Evolutionary conservation across 1,284 basidiomycete genomes (phyloP), one percentile per base, ranked within the genome.

Genomic region (Ustilago shanxiensis): DNA sequence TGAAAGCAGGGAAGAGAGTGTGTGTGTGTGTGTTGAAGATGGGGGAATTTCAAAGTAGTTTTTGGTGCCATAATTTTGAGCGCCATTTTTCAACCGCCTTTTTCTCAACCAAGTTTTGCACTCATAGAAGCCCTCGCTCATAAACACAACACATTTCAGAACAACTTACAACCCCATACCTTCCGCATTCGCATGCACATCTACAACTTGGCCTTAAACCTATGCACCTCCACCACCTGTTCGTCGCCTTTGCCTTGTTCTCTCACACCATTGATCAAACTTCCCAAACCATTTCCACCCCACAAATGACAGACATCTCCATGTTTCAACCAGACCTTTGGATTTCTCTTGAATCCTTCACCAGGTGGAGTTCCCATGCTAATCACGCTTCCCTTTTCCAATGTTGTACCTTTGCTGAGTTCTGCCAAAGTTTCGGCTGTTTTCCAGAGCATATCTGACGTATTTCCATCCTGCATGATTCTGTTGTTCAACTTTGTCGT

Each of bases 311-410:
- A 89, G 45, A 90, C 89, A 77, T 95, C 94, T 0, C 93, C 93
- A 72, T 93, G 87, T 85, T 91, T 91, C 33, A 95, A 88, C 83
- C 90, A 93, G 11, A 92, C 64, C 1, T 91, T 89, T 0, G 93
- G 92, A 51, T 90, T 90, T 81, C 89, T 89, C 45, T 91, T 91
- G 76, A 92, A 93, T 0, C 93, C 93, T 33, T 94, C 92, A 26
- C 93, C 87, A 1, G 85, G 79, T 1, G 60, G 72, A 3, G 78
- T 82, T 1, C 72, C 80, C 53, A 93, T 95, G 79, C 93, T 89
- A 79, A 95, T 92, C 71, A 95, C 88, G 0, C 92, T 91, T 1
- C 94, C 95, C 0, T 93, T 90, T 70, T 91, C 90, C 26, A 97
- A 90, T 0, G 94, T 96, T 4, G 93, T 94, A 1, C 92, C 94